Evolutionary conservation across 768 basidiomycete genomes (phyloP), one percentile per base, ranked within the genome.

Genomic region (Mycena latifolia): DNA sequence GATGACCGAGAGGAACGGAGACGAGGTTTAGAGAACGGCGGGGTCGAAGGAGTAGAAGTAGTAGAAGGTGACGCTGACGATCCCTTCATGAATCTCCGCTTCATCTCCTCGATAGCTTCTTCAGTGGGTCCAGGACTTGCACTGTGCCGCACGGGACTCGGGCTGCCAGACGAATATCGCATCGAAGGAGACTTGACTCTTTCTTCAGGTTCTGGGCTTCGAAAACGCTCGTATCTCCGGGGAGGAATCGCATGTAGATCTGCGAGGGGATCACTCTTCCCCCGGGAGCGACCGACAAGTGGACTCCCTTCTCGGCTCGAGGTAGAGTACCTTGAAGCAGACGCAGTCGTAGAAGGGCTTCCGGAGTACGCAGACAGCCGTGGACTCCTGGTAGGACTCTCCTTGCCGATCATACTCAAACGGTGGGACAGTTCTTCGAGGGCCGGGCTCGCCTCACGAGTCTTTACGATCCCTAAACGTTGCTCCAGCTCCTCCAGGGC

Each of bases 41-140:
- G 68, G 7, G 67, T 55, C 14, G 70, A 67, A 31, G 47, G 47
- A 27, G 51, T 15, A 39, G 73, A 75, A 33, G 79, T 67, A 56
- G 73, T 67, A 56, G 73, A 61, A 61, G 78, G 64, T 67, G 85
- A 77, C 18, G 64, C 52, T 5, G 74, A 69, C 11, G 74, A 72
- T 7, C 63, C 61, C 58, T 76, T 77, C 56, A 88, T 74, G 69
- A 89, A 85, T 43, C 88, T 79, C 69, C 77, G 81, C 76, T 89
- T 91, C 86, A 90, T 88, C 70, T 89, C 86, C 73, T 89, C 85
- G 50, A 89, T 79, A 2, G 87, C 86, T 25, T 87, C 86, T 28
- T 78, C 72, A 8, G 84, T 83, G 9, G 83, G 80, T 24, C 71
- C 71, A 33, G 81, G 77, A 66, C 75, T 81, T 35, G 57, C 61